Base-by-base conservation (phyloP, 306 rosid species). In the Begonia peltatifolia region DNA sequence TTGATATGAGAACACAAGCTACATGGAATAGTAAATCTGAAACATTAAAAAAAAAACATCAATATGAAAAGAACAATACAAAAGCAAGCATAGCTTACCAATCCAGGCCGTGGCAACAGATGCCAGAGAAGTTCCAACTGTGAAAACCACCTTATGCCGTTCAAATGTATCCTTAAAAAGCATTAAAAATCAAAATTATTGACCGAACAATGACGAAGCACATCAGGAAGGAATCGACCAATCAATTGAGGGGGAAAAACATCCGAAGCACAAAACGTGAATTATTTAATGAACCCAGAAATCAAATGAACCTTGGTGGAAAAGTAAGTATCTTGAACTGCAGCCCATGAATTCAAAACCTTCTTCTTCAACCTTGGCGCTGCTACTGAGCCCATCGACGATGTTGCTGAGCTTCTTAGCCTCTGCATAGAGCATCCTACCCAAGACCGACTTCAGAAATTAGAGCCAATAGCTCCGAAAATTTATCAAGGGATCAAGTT, bases 81-180 rank as follows among this genome's bases (percentile, higher is more conserved):
- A 61, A 44, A n/a, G 20, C 7, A 15, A 35, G 8, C n/a, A 12
- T 3, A 62, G 79, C 74, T 58, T 47, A 90, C 99, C 99, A 50
- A 75, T 8, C 73, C 79, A 75, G 41, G 99, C 95, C 9, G 95
- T 90, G 20, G 86, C 86, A 42, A 90, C 84, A 53, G 99, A 90
- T 11, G 93, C 94, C 11, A 90, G 9, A 48, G 95, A 86, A 63
- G 99, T 90, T 22, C 95, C 99, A 11, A 83, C 62, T 0, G 99
- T 81, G 57, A 86, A 86, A n/a, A 86, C 84, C 49, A 86, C 86
- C 55, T 74, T 79, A 50, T 90, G 95, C 67, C 75, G 71, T 60
- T 90, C 99, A 59, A 90, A 86, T 38, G 74, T 69, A 68, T 86
- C 93, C 88, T 87, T 30, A 2, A 58, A 57, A 52, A 56, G 47